A percentile compares a stretch with the other conserved stretches of the same genome.
Conservation (phyloP, 192 early-diverging fungal species). For the Backusella mclennaniae region DNA sequence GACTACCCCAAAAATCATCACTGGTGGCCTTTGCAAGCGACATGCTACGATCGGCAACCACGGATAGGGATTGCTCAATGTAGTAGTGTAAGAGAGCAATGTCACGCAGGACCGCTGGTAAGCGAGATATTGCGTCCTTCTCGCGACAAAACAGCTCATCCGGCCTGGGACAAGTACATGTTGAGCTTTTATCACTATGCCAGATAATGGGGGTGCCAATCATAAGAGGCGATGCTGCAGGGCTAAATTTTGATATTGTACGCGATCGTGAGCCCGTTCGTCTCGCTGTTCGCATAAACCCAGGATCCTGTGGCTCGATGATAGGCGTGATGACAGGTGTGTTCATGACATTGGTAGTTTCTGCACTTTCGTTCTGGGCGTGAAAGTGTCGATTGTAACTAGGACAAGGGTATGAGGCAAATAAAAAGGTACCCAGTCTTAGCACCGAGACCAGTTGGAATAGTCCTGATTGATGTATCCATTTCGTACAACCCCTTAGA, state of each 20-base stretch:
- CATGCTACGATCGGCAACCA: conserved; percentile 44
- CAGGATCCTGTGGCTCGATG: not conserved
- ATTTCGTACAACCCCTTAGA: not conserved
- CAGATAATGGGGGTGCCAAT: not conserved
- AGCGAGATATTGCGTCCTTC: conserved; percentile 17
- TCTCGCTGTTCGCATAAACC: not conserved
- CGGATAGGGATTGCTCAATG: conserved; percentile 47
- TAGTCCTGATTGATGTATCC: conserved; percentile 12
- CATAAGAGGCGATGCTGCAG: conserved; percentile 12
- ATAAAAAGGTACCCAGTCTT: conserved; percentile 20
- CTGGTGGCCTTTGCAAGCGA: conserved; percentile 39
- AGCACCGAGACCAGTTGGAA: conserved; percentile 33
- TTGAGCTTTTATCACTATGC: conserved; percentile 10
- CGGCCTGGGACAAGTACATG: conserved; percentile 19
- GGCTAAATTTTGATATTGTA: conserved; percentile 5
- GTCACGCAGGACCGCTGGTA: conserved; percentile 34
- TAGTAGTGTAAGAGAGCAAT: conserved; percentile 51
- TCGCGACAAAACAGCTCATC: conserved; percentile 27
- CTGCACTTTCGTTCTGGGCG: not conserved
- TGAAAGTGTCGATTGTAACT: conserved; percentile 20
- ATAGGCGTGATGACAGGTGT: not conserved
- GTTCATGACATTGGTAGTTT: not conserved
- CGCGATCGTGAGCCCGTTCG: not conserved
- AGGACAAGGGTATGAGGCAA: conserved; percentile 32
- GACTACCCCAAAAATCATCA: conserved; percentile 39